A percentile compares a stretch with the other conserved stretches of the same genome.
phyloP scores from a whole-genome alignment of 306 rosid species.

The Potentilla sterilis region DNA sequence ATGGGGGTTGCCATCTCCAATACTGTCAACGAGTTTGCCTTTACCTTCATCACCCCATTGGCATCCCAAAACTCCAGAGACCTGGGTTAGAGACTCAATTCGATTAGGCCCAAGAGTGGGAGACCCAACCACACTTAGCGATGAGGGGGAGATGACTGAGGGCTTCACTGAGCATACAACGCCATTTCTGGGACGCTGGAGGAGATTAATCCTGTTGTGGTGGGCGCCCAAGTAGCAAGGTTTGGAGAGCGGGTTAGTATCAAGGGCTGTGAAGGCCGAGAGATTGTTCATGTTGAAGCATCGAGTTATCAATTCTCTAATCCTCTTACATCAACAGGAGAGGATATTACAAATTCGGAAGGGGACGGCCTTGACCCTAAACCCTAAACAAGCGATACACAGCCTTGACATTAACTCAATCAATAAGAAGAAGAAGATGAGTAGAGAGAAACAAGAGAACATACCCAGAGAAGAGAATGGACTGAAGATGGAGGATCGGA shows the following conservation, averaged over 20 bases:
- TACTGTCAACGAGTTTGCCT: conserved; percentile 92
- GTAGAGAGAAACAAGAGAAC: too few species aligned
- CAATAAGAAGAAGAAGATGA: too few species aligned
- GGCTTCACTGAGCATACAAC: conserved; percentile 56
- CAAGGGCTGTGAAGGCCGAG: conserved; percentile 49
- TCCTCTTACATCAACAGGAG: too few species aligned
- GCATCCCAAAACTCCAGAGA: conserved; percentile 84
- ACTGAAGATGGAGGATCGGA: too few species aligned
- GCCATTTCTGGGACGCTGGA: conserved; percentile 19
- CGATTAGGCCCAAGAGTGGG: conserved; percentile 28
- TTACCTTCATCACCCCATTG: conserved; percentile 99
- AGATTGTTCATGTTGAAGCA: conserved; percentile 46
- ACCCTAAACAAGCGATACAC: too few species aligned
- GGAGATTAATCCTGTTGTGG: not conserved
- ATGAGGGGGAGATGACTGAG: conserved; percentile 37
- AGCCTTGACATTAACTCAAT: too few species aligned
- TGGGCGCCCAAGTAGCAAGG: conserved; percentile 29
- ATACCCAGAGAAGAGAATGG: too few species aligned
- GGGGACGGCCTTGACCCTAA: too few species aligned
- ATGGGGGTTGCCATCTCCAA: conserved; percentile 97
- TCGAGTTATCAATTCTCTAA: too few species aligned
- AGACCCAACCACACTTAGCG: conserved; percentile 50
- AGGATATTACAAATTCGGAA: too few species aligned
- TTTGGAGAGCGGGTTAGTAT: conserved; percentile 43
- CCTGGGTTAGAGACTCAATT: conserved; percentile 74